phyloP scores from a whole-genome alignment of 345 rosid species.

The Brassica nigra region DNA sequence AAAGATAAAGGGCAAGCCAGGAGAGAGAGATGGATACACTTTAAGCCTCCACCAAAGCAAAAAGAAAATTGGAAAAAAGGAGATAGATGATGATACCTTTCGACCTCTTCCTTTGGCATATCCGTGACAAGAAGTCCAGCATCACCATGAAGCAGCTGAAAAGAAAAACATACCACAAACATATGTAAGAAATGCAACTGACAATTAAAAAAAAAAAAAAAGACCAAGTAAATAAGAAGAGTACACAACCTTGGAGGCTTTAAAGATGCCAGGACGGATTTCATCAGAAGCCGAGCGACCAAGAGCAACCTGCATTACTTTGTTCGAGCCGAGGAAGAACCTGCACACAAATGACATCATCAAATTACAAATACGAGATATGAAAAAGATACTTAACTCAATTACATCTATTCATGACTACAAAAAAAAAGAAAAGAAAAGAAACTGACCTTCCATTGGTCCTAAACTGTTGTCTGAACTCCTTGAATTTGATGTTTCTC shows the following conservation, averaged over 20 bases:
- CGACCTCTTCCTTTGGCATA: slow-evolving; percentile 79
- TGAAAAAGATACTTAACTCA: neutral
- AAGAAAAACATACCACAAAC: slow-evolving; percentile 6
- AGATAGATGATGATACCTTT: slow-evolving; percentile 50
- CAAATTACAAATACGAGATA: too few species aligned
- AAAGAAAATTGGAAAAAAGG: neutral
- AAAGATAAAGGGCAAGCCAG: too few species aligned
- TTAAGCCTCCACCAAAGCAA: neutral
- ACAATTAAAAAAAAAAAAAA: neutral
- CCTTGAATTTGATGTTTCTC: too few species aligned
- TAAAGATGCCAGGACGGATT: slow-evolving; percentile 68
- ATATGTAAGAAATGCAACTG: neutral
- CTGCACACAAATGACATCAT: slow-evolving; percentile 23
- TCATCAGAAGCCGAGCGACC: slow-evolving; percentile 91
- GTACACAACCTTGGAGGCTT: slow-evolving; percentile 75
- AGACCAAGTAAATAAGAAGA: neutral
- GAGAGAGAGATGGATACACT: neutral
- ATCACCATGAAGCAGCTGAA: slow-evolving; percentile 72
- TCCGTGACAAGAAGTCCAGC: slow-evolving; percentile 80
- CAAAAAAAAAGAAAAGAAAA: neutral
- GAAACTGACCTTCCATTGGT: slow-evolving; percentile 64
- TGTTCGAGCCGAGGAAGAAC: slow-evolving; percentile 92
- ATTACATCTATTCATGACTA: neutral
- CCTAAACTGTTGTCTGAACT: slow-evolving; percentile 50
- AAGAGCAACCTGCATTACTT: slow-evolving; percentile 93